Evolutionary conservation across 371 early-diverging fungal species (phyloP).

Genomic region (Rhizopus sp.): DNA sequence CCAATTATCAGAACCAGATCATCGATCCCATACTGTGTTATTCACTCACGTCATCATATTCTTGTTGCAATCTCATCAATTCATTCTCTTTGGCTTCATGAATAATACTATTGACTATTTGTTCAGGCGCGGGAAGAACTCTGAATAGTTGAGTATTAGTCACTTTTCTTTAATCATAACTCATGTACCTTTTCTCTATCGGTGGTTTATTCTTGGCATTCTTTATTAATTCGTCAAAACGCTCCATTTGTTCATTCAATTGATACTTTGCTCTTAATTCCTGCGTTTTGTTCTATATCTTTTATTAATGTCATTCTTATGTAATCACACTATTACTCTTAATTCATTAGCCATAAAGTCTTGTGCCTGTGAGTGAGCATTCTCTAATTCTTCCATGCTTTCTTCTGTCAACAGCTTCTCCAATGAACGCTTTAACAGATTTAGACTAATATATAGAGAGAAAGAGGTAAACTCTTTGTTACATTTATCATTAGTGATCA

Average conservation of each 20-base stretch:
- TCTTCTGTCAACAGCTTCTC: background rate
- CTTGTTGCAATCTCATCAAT: background rate
- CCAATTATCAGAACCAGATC: background rate
- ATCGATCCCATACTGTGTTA: background rate
- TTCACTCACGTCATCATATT: constrained; percentile 1
- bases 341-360: background rate
- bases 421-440: background rate
- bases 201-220: constrained; percentile 1
- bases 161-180: too few relatives aligned
- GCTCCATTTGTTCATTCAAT: background rate
- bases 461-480: background rate
- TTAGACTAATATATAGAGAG: background rate
- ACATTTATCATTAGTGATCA: background rate
- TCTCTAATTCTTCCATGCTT: constrained; percentile 3
- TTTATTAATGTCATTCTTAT: background rate
- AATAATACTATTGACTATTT: background rate
- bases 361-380: background rate
- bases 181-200: constrained; percentile 1
- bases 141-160: background rate
- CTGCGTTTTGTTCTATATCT: background rate
- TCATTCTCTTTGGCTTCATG: background rate
- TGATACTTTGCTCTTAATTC: constrained; percentile 1
- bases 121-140: constrained; percentile 1
- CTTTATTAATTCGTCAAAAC: background rate
- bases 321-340: background rate